Evolutionary conservation across 495 filamentous ascomycete genomes (phyloP).

Genomic region (Aspergillus sclerotiicarbonarius): DNA sequence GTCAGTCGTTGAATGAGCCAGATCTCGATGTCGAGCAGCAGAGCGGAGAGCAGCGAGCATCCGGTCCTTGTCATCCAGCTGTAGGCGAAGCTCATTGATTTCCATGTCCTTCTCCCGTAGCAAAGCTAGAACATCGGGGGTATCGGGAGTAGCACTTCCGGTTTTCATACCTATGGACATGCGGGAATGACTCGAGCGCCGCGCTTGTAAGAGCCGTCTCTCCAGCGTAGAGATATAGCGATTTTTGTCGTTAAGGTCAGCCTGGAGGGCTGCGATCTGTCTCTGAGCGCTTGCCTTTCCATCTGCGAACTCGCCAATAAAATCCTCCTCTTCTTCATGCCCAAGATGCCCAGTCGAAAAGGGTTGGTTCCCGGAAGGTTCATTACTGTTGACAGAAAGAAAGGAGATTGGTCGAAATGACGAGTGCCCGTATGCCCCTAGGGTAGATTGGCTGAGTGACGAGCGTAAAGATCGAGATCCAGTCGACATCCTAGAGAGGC

Average conservation of each 20-base stretch:
- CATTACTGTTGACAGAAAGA: conserved; percentile 52
- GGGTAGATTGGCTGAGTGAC: conserved; percentile 68
- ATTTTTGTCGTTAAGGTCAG: conserved; percentile 93
- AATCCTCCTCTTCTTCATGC: conserved; percentile 66
- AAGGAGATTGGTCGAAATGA: conserved; percentile 65
- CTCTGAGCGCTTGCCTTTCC: conserved; percentile 76
- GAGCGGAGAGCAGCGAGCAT: conserved; percentile 90
- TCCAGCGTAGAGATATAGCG: conserved; percentile 94
- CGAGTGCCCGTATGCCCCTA: conserved; percentile 49
- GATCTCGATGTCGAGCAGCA: conserved; percentile 81
- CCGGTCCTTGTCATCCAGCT: conserved; percentile 91
- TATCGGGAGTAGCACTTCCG: conserved; percentile 60
- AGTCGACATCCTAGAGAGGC: conserved; percentile 61
- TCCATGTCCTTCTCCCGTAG: conserved; percentile 91
- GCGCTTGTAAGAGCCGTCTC: conserved; percentile 85
- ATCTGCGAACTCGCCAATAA: conserved; percentile 77
- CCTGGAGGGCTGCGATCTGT: conserved; percentile 83
- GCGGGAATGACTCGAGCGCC: conserved; percentile 84
- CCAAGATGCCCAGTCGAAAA: conserved; percentile 33
- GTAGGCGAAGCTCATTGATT: conserved; percentile 83
- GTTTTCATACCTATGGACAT: conserved; percentile 67
- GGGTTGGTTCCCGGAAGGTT: conserved; percentile 38
- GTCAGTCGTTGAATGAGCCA: conserved; percentile 62
- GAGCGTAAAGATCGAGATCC: conserved; percentile 64
- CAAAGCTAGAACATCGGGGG: conserved; percentile 62